Evolutionary conservation across 2,329 filamentous ascomycete species (phyloP).

Genomic region (Fusarium fujikuroi): DNA sequence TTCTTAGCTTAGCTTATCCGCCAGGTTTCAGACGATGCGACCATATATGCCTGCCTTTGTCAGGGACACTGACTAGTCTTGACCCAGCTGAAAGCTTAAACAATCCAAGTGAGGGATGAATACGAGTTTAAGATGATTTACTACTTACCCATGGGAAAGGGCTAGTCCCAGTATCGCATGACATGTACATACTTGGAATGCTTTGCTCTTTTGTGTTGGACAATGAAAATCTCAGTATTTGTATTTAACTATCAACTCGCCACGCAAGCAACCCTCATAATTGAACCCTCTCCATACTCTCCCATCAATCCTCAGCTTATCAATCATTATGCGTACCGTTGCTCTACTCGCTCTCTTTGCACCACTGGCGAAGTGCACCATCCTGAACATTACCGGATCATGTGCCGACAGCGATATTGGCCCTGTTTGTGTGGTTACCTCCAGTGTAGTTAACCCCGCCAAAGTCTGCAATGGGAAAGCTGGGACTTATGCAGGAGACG

Average conservation of each 20-base stretch:
- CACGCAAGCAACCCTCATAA: not conserved
- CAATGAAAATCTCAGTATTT: too few relatives aligned
- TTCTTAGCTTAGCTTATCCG: not conserved
- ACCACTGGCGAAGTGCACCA: not conserved
- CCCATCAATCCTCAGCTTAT: too few relatives aligned
- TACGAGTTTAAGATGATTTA: not conserved
- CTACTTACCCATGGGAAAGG: too few relatives aligned
- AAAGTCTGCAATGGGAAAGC: not conserved
- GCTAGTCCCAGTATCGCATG: not conserved
- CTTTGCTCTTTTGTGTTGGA: fast-evolving
- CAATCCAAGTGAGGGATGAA: not conserved
- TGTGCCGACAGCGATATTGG: not conserved
- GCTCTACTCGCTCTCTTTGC: not conserved
- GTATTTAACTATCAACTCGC: not conserved
- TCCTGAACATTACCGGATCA: not conserved
- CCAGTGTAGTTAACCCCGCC: not conserved
- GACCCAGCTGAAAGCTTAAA: not conserved
- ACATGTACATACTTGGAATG: too few relatives aligned
- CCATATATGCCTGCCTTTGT: not conserved
- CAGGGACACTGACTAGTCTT: not conserved
- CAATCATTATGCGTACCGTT: not conserved
- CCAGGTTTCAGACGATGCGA: not conserved
- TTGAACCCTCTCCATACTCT: not conserved
- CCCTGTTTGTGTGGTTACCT: not conserved
- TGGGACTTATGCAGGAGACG: not conserved